phyloP scores from a whole-genome alignment of 768 basidiomycete species.

The Holtermanniella nyarrowii region DNA sequence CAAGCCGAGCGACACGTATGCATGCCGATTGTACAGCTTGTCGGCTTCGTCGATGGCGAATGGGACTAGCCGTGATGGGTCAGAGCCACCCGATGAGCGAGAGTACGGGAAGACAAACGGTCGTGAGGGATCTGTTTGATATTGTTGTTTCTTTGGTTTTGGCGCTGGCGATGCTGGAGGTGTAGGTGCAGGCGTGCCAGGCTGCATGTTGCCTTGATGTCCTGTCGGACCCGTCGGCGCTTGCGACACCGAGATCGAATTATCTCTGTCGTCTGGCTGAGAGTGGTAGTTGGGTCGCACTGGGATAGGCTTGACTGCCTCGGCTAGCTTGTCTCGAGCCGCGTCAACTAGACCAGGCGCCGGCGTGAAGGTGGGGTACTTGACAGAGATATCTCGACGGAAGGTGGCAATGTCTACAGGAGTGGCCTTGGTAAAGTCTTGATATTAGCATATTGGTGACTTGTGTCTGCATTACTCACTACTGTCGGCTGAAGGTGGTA shows the following conservation, averaged over 20 bases:
- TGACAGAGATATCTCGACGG: conserved; percentile 79
- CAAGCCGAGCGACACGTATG: conserved; percentile 77
- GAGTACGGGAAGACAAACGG: conserved; percentile 97
- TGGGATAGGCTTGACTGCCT: conserved; percentile 87
- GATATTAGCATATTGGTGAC: too few species aligned
- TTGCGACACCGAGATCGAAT: background rate
- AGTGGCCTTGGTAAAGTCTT: conserved; percentile 69
- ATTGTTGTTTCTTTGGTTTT: conserved; percentile 86
- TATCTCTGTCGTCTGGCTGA: conserved; percentile 10
- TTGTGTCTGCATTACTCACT: conserved; percentile 15
- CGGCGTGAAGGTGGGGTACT: conserved; percentile 89
- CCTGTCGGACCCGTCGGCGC: background rate
- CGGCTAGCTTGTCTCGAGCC: conserved; percentile 55
- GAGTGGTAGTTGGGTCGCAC: conserved; percentile 90
- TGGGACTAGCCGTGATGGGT: conserved; percentile 65
- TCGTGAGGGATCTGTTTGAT: conserved; percentile 87
- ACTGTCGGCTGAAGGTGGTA: conserved; percentile 45
- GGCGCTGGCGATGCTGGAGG: conserved; percentile 53
- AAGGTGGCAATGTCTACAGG: conserved; percentile 85
- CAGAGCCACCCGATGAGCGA: conserved; percentile 46
- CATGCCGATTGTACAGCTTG: conserved; percentile 73
- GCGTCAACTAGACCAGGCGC: conserved; percentile 25
- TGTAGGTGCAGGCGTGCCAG: conserved; percentile 81
- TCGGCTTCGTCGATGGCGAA: conserved; percentile 95
- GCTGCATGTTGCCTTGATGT: conserved; percentile 25